phyloP scores from a whole-genome alignment of 2,329 filamentous ascomycete genomes.

The Xylariaceae sp. region DNA sequence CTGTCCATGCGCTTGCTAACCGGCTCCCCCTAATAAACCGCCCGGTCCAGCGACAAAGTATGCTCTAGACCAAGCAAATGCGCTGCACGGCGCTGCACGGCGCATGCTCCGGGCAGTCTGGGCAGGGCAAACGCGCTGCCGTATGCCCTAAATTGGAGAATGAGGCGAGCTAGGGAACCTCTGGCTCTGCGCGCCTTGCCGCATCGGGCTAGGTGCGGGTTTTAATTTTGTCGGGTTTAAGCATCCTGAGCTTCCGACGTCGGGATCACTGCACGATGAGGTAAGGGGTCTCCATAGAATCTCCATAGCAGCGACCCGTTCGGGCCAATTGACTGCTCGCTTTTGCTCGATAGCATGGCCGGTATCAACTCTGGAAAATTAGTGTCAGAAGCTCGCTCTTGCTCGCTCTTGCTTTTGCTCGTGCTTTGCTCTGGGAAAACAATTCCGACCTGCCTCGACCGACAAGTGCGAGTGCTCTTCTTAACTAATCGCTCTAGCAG shows the following conservation, averaged over 20 bases:
- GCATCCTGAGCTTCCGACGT: background rate
- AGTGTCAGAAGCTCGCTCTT: background rate
- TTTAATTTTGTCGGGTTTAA: slow-evolving; percentile 2
- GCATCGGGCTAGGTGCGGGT: background rate
- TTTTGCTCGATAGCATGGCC: background rate
- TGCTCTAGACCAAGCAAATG: background rate
- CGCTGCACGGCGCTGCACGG: background rate
- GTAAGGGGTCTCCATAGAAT: slow-evolving; percentile 1
- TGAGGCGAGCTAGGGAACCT: background rate
- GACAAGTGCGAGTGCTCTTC: too few species aligned
- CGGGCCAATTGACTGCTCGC: background rate
- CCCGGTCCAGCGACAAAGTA: too few species aligned
- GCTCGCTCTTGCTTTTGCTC: too few species aligned
- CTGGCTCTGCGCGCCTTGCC: background rate
- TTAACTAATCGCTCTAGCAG: too few species aligned
- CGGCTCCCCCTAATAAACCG: too few species aligned
- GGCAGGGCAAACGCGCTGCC: background rate
- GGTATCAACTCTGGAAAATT: background rate
- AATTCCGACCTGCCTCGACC: background rate
- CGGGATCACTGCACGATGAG: slow-evolving; percentile 11
- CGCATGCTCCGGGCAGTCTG: background rate
- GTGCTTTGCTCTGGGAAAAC: background rate
- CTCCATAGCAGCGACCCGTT: background rate
- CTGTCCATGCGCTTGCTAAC: too few species aligned
- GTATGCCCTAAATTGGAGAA: background rate